Evolutionary conservation across 768 basidiomycete species (phyloP), one percentile per base, ranked within the genome.

Genomic region (Arthromyces matolae): DNA sequence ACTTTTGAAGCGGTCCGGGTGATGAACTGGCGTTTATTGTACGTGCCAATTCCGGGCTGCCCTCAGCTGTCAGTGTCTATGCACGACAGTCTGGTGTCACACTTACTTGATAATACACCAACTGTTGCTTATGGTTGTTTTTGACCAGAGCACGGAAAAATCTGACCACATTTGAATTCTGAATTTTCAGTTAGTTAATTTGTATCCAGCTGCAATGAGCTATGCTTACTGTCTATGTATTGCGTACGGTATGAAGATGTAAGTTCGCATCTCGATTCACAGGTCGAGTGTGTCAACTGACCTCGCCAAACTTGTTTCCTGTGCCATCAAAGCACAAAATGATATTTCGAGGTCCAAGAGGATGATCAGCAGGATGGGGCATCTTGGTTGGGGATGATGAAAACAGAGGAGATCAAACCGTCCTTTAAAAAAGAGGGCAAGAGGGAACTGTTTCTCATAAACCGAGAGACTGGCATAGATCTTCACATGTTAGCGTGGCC

Each of bases 241-340:
- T n/a, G n/a, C n/a, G n/a, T n/a, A n/a, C 14, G 36, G 28, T 3
- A 7, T 5, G 16, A 20, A 13, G 37, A 37, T 1, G 34, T 43
- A 8, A 8, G 9, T n/a, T 25, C 19, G 6, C 19, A 25, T 14
- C 27, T 23, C 20, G n/a, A 29, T 18, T 12, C n/a, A n/a, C n/a
- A n/a, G n/a, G n/a, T 25, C 4, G 9, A 35, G 19, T 22, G 27
- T 12, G 25, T 5, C 19, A 19, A 44, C 54, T 25, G 42, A 60
- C 63, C 53, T 60, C 54, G 48, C 60, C 62, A 45, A 61, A 63
- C 44, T 63, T 61, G 45, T 64, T 61, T 18, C 61, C 63, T 16
- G 63, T 64, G 28, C 63, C 63, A 36, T 64, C 63, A 43, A 64
- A 64, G 47, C 63, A 64, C 9, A 60, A 42, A 16, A 64, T 47